These are phyloP conservation scores for Reticulomyxa filosa DNA, from an alignment of 78 protist species.

Conservation along the genomic window DNA sequence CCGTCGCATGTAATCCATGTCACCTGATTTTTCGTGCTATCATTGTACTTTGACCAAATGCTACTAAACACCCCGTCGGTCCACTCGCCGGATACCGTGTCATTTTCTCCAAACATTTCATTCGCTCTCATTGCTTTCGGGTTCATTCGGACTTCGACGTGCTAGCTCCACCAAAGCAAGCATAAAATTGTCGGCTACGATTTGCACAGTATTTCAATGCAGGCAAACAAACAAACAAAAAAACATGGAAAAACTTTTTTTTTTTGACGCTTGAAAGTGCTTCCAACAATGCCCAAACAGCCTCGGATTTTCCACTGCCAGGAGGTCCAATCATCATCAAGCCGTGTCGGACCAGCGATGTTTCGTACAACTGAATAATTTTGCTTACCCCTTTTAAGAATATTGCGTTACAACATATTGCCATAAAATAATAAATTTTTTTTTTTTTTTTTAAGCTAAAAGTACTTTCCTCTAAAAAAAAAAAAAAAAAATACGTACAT, in stretches of 20 bases:
- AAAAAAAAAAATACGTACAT: no score
- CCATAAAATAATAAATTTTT: no score
- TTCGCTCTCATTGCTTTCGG: conserved; percentile 61
- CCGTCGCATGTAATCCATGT: conserved; percentile 64
- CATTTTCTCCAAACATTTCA: conserved; percentile 61
- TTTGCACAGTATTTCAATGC: no score
- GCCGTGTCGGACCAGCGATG: conserved; percentile 52
- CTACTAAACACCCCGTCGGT: conserved; percentile 55
- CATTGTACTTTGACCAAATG: conserved; percentile 38
- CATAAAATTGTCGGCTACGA: no score
- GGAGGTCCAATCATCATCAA: conserved; percentile 52
- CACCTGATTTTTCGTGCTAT: conserved; percentile 1
- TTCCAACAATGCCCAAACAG: neutral
- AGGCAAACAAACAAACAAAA: no score
- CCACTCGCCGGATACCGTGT: conserved; percentile 53
- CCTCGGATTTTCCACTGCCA: conserved; percentile 37
- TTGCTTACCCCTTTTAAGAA: no score
- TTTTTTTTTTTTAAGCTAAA: neutral
- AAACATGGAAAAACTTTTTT: neutral
- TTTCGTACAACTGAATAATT: conserved; percentile 46
- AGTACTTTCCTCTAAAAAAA: no score
- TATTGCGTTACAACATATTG: no score
- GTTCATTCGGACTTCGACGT: conserved; percentile 45
- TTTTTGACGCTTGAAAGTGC: neutral
- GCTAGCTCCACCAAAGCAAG: no score